A percentile compares a stretch with the other conserved stretches of the same genome.
Evolutionary conservation across 2,329 filamentous ascomycete genomes (phyloP).

Genomic region (Karstenula rhodostoma): DNA sequence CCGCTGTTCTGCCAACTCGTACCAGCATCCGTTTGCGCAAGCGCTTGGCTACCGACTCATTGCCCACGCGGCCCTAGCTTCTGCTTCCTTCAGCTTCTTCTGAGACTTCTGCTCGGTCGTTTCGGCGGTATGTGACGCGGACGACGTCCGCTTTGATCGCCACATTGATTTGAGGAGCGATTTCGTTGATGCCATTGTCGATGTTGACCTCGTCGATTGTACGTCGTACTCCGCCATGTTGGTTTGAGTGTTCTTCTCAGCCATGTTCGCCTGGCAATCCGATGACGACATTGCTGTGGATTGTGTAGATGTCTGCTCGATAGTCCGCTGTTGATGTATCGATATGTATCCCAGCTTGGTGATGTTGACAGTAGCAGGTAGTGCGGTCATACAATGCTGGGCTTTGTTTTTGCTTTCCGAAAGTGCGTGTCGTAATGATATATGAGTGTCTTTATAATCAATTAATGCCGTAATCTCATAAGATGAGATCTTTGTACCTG

Average conservation of each 20-base stretch:
- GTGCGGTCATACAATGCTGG: neutral
- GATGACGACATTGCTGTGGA: neutral
- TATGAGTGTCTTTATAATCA: neutral
- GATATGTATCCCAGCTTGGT: neutral
- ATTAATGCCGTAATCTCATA: neutral
- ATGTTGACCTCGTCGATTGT: conserved; percentile 31
- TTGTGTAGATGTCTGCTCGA: neutral
- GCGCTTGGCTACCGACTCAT: conserved; percentile 18
- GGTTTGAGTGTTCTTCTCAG: neutral
- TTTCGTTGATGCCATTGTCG: conserved; percentile 35
- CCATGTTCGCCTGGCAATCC: neutral
- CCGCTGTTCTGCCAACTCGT: neutral
- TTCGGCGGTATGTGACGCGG: neutral
- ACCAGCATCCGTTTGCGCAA: neutral
- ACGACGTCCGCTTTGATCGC: conserved; percentile 21
- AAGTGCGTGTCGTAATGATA: neutral
- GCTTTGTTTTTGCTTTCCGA: neutral
- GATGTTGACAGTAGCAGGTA: neutral
- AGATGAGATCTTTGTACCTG: conserved; percentile 3
- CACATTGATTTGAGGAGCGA: conserved; percentile 33
- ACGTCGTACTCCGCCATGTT: conserved; percentile 1
- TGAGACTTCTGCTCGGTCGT: conserved; percentile 22
- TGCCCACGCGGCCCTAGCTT: conserved; percentile 28
- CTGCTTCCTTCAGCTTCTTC: conserved; percentile 21
- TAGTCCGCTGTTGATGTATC: neutral